Evolutionary conservation across 148 eudicot genomes (phyloP).

Genomic region (Arbutus unedo): DNA sequence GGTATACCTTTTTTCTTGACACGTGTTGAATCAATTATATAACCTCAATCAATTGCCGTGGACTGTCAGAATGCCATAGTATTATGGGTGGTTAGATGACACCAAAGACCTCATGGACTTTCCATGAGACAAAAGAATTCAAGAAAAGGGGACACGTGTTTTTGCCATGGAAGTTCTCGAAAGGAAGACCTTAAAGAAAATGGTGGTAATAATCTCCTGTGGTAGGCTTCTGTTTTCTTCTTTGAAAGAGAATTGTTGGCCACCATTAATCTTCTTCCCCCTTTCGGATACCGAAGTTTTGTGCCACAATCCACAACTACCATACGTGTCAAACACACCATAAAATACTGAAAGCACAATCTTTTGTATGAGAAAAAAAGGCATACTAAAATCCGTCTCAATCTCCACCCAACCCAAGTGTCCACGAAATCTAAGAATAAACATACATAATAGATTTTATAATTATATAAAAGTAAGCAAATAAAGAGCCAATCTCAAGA

Average conservation of each 20-base stretch:
- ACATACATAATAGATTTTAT: no score
- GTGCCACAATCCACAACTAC: background rate
- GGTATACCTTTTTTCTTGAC: slow-evolving; percentile 19
- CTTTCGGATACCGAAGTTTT: background rate
- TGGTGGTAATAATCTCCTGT: background rate
- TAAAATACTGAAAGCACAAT: background rate
- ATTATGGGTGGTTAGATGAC: slow-evolving; percentile 1
- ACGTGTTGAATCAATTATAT: slow-evolving; percentile 47
- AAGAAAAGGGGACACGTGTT: slow-evolving; percentile 31
- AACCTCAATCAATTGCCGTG: slow-evolving; percentile 35
- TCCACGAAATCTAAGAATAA: background rate
- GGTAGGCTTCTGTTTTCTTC: background rate
- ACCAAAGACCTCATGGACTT: slow-evolving; percentile 28
- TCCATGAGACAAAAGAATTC: slow-evolving; percentile 19
- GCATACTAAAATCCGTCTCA: background rate
- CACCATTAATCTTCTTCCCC: no score
- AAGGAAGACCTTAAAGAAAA: background rate
- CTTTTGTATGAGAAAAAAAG: background rate
- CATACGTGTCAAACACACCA: background rate
- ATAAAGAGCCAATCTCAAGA: background rate
- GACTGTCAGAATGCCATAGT: background rate
- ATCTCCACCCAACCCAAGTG: background rate
- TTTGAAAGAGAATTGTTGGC: no score
- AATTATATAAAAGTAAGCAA: background rate
- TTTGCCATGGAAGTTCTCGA: background rate